A percentile compares a stretch with the other conserved stretches of the same genome.
Conservation (phyloP, 257 asterid species). For the Gardenia jasminoides region DNA sequence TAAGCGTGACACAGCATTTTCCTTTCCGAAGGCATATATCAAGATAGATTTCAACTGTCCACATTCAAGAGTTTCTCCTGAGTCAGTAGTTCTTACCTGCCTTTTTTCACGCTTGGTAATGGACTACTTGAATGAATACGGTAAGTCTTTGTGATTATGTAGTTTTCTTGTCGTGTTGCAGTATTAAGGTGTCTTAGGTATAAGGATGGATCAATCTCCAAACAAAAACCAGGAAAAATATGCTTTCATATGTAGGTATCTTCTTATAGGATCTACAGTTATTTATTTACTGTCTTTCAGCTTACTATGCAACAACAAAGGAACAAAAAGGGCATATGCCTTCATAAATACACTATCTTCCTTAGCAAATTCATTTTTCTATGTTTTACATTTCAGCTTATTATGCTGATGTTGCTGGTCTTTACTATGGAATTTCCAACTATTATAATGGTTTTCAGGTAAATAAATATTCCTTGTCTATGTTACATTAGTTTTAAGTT, state of each 20-base stretch:
- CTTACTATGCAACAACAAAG: not conserved
- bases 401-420: constrained; percentile 95
- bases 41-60: constrained; percentile 91
- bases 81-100: constrained; percentile 76
- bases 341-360: not conserved
- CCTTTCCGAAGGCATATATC: constrained; percentile 84
- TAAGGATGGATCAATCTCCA: not conserved
- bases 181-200: not conserved
- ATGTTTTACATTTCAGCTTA: constrained; percentile 61
- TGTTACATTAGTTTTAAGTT: not conserved
- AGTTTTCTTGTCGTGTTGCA: no score
- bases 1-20: constrained; percentile 83
- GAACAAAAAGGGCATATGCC: not conserved
- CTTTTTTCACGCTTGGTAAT: constrained; percentile 82
- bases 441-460: constrained; percentile 83
- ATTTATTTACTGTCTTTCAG: no score
- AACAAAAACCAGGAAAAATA: constrained; percentile 21
- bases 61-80: constrained; percentile 81
- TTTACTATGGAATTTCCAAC: constrained; percentile 59
- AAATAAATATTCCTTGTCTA: constrained; percentile 7
- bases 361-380: not conserved
- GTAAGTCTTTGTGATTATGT: not conserved
- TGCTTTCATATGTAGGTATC: not conserved
- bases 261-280: no score
- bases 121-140: constrained; percentile 92